Conservation (phyloP, 2,329 filamentous ascomycete species). For the Lasiodiplodia gonubiensis region DNA sequence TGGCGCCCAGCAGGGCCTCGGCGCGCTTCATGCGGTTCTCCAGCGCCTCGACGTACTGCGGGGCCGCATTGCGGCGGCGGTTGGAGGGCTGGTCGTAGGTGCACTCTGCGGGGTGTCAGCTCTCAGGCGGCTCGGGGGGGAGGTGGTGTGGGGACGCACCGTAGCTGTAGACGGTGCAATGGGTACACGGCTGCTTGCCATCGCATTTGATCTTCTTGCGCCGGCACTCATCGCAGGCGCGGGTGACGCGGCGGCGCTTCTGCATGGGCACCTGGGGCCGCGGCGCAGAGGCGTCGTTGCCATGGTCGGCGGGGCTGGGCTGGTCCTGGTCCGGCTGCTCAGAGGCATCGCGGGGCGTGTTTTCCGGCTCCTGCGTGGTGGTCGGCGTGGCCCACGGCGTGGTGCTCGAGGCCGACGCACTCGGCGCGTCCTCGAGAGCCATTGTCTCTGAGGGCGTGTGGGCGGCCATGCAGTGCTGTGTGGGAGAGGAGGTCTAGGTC, state of each 20-base stretch:
- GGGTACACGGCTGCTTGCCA: conserved; percentile 68
- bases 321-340: conserved; percentile 20
- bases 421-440: conserved; percentile 22
- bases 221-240: conserved; percentile 51
- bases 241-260: conserved; percentile 51
- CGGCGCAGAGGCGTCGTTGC: not conserved
- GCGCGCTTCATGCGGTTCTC: conserved; percentile 83
- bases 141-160: conserved; percentile 60
- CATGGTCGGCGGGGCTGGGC: conserved; percentile 11
- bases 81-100: conserved; percentile 96
- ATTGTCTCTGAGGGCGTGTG: conserved; percentile 25
- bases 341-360: conserved; percentile 22
- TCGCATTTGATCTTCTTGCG: conserved; percentile 63
- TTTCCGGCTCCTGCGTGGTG: conserved; percentile 15
- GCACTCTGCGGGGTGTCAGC: conserved; percentile 67
- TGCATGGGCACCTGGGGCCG: conserved; percentile 27
- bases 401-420: not conserved
- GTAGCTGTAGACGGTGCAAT: conserved; percentile 98
- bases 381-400: conserved; percentile 12
- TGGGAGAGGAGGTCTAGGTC: conserved; percentile 6
- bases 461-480: conserved; percentile 16
- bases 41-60: conserved; percentile 90
- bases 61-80: conserved; percentile 84
- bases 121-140: conserved; percentile 1
- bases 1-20: conserved; percentile 76